Base-by-base conservation (phyloP, 495 filamentous ascomycete species). In the Xylaria nigripes region DNA sequence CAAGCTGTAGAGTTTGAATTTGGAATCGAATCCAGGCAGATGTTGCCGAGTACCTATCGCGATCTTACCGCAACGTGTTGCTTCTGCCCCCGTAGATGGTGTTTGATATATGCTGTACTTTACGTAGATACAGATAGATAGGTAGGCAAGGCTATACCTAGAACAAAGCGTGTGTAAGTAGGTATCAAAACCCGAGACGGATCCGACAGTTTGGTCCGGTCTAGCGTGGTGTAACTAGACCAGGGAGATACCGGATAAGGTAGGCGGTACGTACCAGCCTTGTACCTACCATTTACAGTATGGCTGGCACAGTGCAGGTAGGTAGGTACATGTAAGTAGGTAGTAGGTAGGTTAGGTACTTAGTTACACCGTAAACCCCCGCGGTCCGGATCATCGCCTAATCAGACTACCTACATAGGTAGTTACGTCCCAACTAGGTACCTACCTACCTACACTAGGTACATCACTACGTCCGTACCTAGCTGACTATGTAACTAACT, bases 141-240 rank as follows among this genome's bases (percentile, higher is more conserved):
- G 4, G 4, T 29, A 29, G 25, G 25, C 25, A 29, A n/a, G n/a
- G n/a, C n/a, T n/a, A n/a, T n/a, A 29, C 25, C 25, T 29, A 29
- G 4, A 3, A 4, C 25, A 29, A 9, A 9, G 4, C 4, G 32
- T 36, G 13, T 5, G 10, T 36, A 13, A 29, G 25, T 4, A 29
- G 25, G 25, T 29, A 9, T 9, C 32, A 34, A 10, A 10, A 34
- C 32, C 32, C 27, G 27, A 38, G 24, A 6, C 29, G 10, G 21
- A 47, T 54, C 45, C 51, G 44, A 48, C 45, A 48, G 51, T 41
- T 42, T 54, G 51, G 51, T 19, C 43, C 10, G 16, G 42, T 10
- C 30, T 54, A 54, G 32, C n/a, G 51, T 23, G 24, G 43, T 47
- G 51, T 45, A 46, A 54, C 51, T 54, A 32, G 15, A 18, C 36